Evolutionary conservation across 805 yeast genomes (phyloP), one percentile per base, ranked within the genome.

Genomic region (Suhomyces emberorum): DNA sequence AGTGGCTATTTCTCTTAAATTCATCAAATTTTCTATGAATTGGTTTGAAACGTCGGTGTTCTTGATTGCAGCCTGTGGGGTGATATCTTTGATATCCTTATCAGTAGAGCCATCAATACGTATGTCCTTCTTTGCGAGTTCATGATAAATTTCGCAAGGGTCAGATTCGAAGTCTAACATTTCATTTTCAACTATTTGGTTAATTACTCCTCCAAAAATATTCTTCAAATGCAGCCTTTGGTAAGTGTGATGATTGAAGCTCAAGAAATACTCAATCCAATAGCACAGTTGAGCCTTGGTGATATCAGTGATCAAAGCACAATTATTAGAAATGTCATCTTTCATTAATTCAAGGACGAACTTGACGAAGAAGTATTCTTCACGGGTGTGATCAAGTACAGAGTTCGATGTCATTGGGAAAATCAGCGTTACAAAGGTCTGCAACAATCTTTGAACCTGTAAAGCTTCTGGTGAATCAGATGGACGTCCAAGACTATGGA

Each of bases 81-180:
- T 54, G 3, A 72, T 39, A 3, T 34, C 53, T 15, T 67, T 57
- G 2, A 64, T 50, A 39, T 69, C 56, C 30, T 57, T 56, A 8
- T 42, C 61, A 54, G 66, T 57, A 49, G 61, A 40, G 1, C 72
- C 70, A 25, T 56, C 43, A 1, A 62, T 48, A 37, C 51, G 57
- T 33, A 60, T 48, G 15, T 70, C 74, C 21, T 51, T 55, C 10
- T 63, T 64, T 15, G 61, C 49, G n/a, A 79, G 43, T 2, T 47
- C 51, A 19, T 55, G 49, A 52, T 75, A 75, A 18, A 85, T 81
- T 11, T 62, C 59, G 2, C 75, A 55, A 2, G 98, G 98, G 55
- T 88, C 86, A 37, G 89, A 78, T 52, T 89, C 96, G 45, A 88
- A 77, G 37, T 81, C 79, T 8, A 81, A 55, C 21, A 70, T 76